Evolutionary conservation across 805 yeast genomes (phyloP).

Genomic region (Cyberlindnera petersonii): DNA sequence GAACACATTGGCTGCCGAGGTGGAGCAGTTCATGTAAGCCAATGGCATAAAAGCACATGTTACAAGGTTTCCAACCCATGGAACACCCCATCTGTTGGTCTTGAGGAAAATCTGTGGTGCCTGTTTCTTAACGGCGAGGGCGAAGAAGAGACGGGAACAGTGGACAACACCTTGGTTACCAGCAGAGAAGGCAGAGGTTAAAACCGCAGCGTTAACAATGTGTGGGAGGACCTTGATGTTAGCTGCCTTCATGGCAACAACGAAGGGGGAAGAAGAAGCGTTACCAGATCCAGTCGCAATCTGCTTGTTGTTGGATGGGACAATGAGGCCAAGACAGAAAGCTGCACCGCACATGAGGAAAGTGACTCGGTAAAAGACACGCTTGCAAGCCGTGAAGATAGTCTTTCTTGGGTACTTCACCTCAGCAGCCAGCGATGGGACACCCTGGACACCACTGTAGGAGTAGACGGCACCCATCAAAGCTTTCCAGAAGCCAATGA

Average conservation of each 20-base stretch:
- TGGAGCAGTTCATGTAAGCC: slow-evolving; percentile 4
- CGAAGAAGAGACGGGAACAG: slow-evolving; percentile 1
- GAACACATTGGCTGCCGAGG: slow-evolving; percentile 1
- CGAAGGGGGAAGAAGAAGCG: slow-evolving; percentile 5
- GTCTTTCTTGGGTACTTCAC: slow-evolving; percentile 4
- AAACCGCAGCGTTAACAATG: slow-evolving; percentile 5
- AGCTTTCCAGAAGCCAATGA: slow-evolving; percentile 3
- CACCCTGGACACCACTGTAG: slow-evolving; percentile 3
- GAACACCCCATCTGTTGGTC: slow-evolving; percentile 5
- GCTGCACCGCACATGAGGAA: slow-evolving; percentile 5
- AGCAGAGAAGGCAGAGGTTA: slow-evolving; percentile 3
- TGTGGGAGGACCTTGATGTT: slow-evolving; percentile 5
- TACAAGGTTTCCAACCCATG: slow-evolving; percentile 2
- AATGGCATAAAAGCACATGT: slow-evolving; percentile 2
- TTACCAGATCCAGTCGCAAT: slow-evolving; percentile 1
- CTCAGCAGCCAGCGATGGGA: slow-evolving; percentile 4
- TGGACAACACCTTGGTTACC: slow-evolving; percentile 4
- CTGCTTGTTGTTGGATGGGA: not conserved
- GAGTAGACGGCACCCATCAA: slow-evolving; percentile 5
- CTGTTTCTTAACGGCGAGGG: slow-evolving; percentile 1
- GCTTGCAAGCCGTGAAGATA: slow-evolving; percentile 2
- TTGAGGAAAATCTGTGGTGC: slow-evolving; percentile 4
- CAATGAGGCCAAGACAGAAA: slow-evolving; percentile 2
- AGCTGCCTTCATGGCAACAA: slow-evolving; percentile 1
- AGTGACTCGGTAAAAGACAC: slow-evolving; percentile 3